A percentile compares a stretch with the other conserved stretches of the same genome.
These are phyloP conservation scores for Viola odorata DNA, from an alignment of 345 rosid species.

Conservation along the genomic window DNA sequence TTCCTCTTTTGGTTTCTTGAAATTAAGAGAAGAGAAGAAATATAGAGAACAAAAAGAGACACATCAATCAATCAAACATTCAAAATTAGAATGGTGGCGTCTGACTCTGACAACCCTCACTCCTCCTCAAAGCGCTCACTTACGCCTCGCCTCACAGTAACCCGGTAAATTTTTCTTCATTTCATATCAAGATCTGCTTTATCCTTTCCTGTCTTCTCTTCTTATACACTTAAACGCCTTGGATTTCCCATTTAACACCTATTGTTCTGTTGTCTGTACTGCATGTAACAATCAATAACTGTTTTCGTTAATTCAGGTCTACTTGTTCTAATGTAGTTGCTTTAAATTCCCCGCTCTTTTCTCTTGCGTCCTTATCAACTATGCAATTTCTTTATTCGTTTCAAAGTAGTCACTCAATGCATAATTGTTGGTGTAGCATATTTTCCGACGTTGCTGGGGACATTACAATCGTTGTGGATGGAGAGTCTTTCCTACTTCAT, in stretches of 20 bases:
- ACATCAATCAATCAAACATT: too few relatives aligned
- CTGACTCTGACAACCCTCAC: constrained; percentile 16
- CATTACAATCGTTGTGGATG: constrained; percentile 63
- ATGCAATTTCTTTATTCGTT: background rate
- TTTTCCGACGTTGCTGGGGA: constrained; percentile 91
- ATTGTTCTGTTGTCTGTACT: background rate
- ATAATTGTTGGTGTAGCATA: constrained; percentile 42
- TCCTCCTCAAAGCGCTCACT: constrained; percentile 35
- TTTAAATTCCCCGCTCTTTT: background rate
- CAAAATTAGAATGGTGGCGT: constrained; percentile 13
- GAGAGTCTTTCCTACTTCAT: constrained; percentile 80
- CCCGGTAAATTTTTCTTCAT: constrained; percentile 41
- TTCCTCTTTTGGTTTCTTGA: background rate
- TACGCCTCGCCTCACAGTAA: constrained; percentile 19
- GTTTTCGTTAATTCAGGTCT: too few relatives aligned
- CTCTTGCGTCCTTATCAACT: background rate
- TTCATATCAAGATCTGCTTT: constrained; percentile 28
- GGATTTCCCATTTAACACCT: background rate
- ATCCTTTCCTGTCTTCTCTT: background rate
- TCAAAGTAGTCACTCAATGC: background rate
- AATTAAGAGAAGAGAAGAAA: background rate
- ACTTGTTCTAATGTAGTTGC: background rate
- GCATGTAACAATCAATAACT: background rate
- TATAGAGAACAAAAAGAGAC: background rate
- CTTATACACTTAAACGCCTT: background rate